Conservation (phyloP, 164 flowering plant species). For the Piper betle region DNA sequence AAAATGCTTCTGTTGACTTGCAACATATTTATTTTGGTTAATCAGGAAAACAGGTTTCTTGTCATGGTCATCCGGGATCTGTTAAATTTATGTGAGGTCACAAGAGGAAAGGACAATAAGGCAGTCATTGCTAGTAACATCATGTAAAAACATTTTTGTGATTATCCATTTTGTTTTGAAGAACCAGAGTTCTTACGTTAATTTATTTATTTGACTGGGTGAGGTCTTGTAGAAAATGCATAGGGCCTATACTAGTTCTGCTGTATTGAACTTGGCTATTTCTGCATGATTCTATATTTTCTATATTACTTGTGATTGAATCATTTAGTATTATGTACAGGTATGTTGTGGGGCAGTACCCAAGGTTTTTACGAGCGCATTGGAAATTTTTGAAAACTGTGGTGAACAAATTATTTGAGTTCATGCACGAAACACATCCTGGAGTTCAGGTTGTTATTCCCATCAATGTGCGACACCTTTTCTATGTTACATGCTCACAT, state of each 20-base stretch:
- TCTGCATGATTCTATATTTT: background rate
- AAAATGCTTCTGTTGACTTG: conserved; percentile 1
- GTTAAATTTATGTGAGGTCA: conserved; percentile 86
- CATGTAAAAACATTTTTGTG: conserved; percentile 40
- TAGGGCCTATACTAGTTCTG: background rate
- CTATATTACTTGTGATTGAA: background rate
- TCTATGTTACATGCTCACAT: background rate
- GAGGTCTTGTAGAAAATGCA: background rate
- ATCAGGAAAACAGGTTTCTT: conserved; percentile 94
- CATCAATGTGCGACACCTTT: background rate
- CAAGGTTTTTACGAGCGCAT: conserved; percentile 89
- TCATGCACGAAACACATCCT: conserved; percentile 99
- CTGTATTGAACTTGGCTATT: background rate
- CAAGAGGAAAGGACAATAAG: conserved; percentile 96
- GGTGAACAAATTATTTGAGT: conserved; percentile 95
- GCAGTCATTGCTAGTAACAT: conserved; percentile 99
- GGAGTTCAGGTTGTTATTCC: conserved; percentile 76
- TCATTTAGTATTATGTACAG: conserved; percentile 26
- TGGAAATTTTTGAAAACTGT: conserved; percentile 99
- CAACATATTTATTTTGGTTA: conserved; percentile 6
- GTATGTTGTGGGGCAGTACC: conserved; percentile 99
- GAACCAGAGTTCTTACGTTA: background rate
- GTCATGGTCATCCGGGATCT: conserved; percentile 98
- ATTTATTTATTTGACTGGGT: background rate
- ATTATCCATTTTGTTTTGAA: no score